Base-by-base conservation (phyloP, 139 green algal genomes). In the Spirogloea muscicola region DNA sequence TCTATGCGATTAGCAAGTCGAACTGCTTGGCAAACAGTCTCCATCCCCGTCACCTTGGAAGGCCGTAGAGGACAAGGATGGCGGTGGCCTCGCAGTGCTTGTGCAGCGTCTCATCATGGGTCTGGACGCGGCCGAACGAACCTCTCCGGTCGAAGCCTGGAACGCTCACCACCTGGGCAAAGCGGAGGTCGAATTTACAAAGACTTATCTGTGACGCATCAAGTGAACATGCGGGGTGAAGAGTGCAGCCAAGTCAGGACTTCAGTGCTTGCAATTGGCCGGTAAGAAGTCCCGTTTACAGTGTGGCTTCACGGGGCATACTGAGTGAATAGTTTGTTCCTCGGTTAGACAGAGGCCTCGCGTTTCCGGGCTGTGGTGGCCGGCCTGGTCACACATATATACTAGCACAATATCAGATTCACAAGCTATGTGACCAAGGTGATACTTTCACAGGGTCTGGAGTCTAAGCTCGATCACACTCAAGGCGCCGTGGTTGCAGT, bases 31-130 rank as follows among this genome's bases (percentile, higher is more conserved):
- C n/a, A n/a, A n/a, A n/a, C n/a, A n/a, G n/a, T n/a, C n/a, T n/a
- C n/a, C n/a, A n/a, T n/a, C n/a, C n/a, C n/a, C 21, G 21, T 2
- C 40, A 71, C 62, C 33, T 79, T 4, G 93, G 93, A 57, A 97
- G 77, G 4, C 93, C 93, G 55, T 87, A 92, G 43, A 96, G 76
- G 37, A 96, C 87, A 67, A 96, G 82, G 21, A 97, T 89, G 25
- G 75, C 89, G 0, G 85, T 91, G 7, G 97, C 92, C 37, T 77
- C 36, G 52, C 71, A 79, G 62, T 79, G 71, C 21, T 36, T 9
- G 86, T 81, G 60, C 61, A 68, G 29, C 82, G 83, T 21, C 88
- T 87, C 33, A 74, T 78, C 34, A 79, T 89, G 85, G 60, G 49
- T 40, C 10, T 31, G 18, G 41, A 42, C 37, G 9, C 59, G 38